Evolutionary conservation across 768 basidiomycete species (phyloP).

Genomic region (Psilocybe cubensis): DNA sequence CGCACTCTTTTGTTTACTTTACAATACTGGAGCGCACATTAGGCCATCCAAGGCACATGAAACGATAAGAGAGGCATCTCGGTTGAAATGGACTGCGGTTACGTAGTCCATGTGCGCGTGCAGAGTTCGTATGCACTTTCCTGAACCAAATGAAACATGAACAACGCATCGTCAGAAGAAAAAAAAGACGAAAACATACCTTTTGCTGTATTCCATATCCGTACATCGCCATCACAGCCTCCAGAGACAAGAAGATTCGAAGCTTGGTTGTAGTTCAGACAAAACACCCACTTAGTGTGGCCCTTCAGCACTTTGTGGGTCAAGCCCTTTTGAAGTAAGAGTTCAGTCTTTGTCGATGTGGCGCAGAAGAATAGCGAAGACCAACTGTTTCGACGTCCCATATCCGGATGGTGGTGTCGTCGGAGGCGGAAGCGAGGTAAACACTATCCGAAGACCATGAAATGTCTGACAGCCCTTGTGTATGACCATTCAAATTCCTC

Average conservation of each 20-base stretch:
- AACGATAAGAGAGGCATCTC: conserved; percentile 89
- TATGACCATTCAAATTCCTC: conserved; percentile 74
- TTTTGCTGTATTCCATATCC: conserved; percentile 88
- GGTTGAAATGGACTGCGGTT: conserved; percentile 92
- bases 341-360: not conserved
- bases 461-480: conserved; percentile 86
- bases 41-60: conserved; percentile 92
- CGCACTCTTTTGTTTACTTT: not conserved
- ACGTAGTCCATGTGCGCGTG: conserved; percentile 96
- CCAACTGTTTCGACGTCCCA: conserved; percentile 85
- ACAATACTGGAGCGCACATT: conserved; percentile 62
- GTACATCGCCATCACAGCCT: conserved; percentile 89
- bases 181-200: conserved; percentile 47
- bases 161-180: not conserved
- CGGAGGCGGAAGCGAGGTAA: conserved; percentile 88
- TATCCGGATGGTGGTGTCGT: conserved; percentile 87
- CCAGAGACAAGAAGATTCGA: conserved; percentile 92
- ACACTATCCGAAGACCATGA: conserved; percentile 86
- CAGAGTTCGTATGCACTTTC: conserved; percentile 82
- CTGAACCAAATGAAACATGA: conserved; percentile 37
- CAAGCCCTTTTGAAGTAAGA: conserved; percentile 51
- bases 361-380: conserved; percentile 17
- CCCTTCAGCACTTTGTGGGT: conserved; percentile 75
- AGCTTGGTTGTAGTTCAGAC: conserved; percentile 87
- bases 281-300: conserved; percentile 89